Base-by-base conservation (phyloP, 2,329 filamentous ascomycete genomes). In the Fusarium stilboides region DNA sequence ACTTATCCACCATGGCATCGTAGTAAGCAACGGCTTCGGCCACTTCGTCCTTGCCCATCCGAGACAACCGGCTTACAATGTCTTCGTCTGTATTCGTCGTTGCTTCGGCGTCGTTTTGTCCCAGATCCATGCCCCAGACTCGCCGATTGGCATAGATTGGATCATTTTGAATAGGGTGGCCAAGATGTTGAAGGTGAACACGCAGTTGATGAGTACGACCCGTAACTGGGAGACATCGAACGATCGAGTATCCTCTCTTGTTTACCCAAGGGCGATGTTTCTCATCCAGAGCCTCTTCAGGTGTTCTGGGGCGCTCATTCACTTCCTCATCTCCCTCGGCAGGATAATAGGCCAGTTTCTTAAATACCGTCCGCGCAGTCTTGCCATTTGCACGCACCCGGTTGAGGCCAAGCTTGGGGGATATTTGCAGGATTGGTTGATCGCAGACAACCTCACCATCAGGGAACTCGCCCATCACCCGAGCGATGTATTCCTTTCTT, bases 61-160 rank as follows among this genome's bases (percentile, higher is more conserved):
- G 89, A 33, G 90, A 89, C 6, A 99, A 87, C 2, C 94, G 89
- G 20, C 90, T 90, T 78, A 99, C 94, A 72, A 99, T 92, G 76
- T 97, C 94, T 63, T 96, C 92, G 78, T 99, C 96, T 42, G 91
- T 89, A 59, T 94, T 91, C 26, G 87, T 87, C 20, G 85, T 85
- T 5, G 87, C 89, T 50, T 95, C 91, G 15, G 85, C 82, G 65
- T 91, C 89, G 57, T 87, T 83, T 55, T 81, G 87, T 17, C 93
- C 96, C 1, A 99, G 88, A 12, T 91, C 87, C 1, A 91, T 84
- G 0, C 96, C 96, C 85, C 97, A 99, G 13, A 99, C 96, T 59
- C 90, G 90, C 76, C 93, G 90, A 77, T 99, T 99, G 74, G 93
- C 94, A 79, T 99, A 99, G 73, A 99, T 98, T 9, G 96, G 96